These are phyloP conservation scores for Termitomyces sp. DNA, from an alignment of 1,284 basidiomycete species.

Conservation along the genomic window DNA sequence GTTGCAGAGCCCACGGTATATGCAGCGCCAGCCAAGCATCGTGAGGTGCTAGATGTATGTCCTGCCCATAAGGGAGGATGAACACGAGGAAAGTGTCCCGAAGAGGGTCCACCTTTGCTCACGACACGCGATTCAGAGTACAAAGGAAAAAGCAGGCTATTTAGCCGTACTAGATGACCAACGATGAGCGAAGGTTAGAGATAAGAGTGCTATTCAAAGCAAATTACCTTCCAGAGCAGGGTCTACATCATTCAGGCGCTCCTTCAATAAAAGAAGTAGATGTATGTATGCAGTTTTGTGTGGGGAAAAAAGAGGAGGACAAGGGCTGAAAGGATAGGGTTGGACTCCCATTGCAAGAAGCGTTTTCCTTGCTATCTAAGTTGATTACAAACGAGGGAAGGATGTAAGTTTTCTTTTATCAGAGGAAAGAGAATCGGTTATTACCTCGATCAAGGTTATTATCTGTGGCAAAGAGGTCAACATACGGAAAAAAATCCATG, in stretches of 20 bases:
- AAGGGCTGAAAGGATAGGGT: conserved; percentile 20
- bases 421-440: neutral
- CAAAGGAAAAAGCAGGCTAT: conserved; percentile 17
- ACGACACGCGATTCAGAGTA: conserved; percentile 12
- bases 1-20: neutral
- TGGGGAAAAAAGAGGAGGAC: conserved; percentile 14
- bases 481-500: neutral
- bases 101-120: conserved; percentile 2
- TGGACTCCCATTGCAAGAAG: conserved; percentile 19
- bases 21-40: neutral
- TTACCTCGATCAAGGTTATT: conserved; percentile 24
- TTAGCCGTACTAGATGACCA: conserved; percentile 13
- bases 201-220: neutral
- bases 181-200: neutral
- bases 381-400: neutral
- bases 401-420: neutral
- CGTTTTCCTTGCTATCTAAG: conserved; percentile 24
- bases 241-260: conserved; percentile 21
- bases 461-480: conserved; percentile 19
- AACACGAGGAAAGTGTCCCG: conserved; percentile 1
- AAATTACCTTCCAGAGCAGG: conserved; percentile 22
- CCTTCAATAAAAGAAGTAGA: conserved; percentile 21
- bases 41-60: neutral
- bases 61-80: neutral
- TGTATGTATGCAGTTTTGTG: conserved; percentile 25